Base-by-base conservation (phyloP, 768 basidiomycete genomes). In the Lactarius sp. region DNA sequence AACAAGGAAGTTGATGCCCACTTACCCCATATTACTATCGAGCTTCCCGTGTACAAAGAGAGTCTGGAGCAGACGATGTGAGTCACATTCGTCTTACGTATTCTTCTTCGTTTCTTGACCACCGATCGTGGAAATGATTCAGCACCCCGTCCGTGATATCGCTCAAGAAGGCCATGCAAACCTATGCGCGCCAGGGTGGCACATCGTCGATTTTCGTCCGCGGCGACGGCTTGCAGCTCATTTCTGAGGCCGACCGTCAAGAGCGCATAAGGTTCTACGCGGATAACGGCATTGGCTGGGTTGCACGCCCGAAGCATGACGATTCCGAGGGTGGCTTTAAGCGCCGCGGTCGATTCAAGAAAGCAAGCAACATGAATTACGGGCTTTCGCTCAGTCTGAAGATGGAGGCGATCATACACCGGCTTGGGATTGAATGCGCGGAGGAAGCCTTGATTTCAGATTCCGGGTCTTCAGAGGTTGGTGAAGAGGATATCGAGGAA, bases 361-460 rank as follows among this genome's bases (percentile, higher is more conserved):
- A 96, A 75, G 92, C 92, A 0, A 87, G 85, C 16, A 96, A 96
- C 75, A 86, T 95, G 87, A 96, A 95, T 71, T 93, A 88, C 69
- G 91, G 82, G 0, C 78, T 81, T n/a, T 75, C n/a, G n/a, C n/a
- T n/a, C n/a, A n/a, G n/a, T n/a, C n/a, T n/a, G n/a, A n/a, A n/a
- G n/a, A n/a, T n/a, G n/a, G n/a, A n/a, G n/a, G n/a, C n/a, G n/a
- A n/a, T n/a, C n/a, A n/a, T n/a, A n/a, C n/a, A n/a, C n/a, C 85
- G 69, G 20, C 75, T 85, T 16, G 81, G 84, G 69, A 74, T 76
- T 9, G 74, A 71, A 14, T 70, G 75, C 16, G 75, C 71, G 20
- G 46, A 69, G 71, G 63, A 74, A 66, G 71, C 71, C 60, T 69
- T 74, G 61, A 54, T 74, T 36, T 72, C 75, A 13, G 76, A 73